Evolutionary conservation across 176 grass and related monocot genomes (phyloP).

Genomic region (Luzula sylvatica): DNA sequence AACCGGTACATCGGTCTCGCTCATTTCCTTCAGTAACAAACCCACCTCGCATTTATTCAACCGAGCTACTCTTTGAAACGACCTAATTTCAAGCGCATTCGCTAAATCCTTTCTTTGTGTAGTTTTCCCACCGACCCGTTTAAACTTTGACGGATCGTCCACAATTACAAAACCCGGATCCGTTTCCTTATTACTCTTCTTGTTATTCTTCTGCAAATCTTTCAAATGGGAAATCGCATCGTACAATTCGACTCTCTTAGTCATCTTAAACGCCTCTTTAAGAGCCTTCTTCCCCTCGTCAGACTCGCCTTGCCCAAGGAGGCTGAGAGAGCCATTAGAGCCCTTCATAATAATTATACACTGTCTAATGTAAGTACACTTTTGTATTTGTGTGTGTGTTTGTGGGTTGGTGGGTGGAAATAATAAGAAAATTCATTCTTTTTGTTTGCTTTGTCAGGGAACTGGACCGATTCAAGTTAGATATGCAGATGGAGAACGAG

Average conservation of each 20-base stretch:
- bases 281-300: conserved; percentile 85
- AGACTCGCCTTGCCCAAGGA: conserved; percentile 88
- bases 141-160: conserved; percentile 91
- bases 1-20: conserved; percentile 82
- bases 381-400: too few species aligned
- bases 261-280: conserved; percentile 98
- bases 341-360: too few species aligned
- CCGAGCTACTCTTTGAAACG: conserved; percentile 68
- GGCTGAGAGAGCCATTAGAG: conserved; percentile 75
- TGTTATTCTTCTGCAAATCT: conserved; percentile 79
- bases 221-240: conserved; percentile 98
- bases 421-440: too few species aligned
- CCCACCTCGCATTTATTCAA: conserved; percentile 56
- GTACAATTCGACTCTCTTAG: conserved; percentile 87
- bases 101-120: conserved; percentile 75
- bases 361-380: too few species aligned
- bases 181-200: conserved; percentile 30
- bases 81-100: conserved; percentile 91
- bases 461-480: conserved; percentile 88
- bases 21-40: conserved; percentile 81
- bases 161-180: conserved; percentile 63
- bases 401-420: too few species aligned
- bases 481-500: conserved; percentile 94
- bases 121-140: conserved; percentile 56
- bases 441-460: too few species aligned